Base-by-base conservation (phyloP, 2,329 filamentous ascomycete genomes). In the Ophiostoma quercus region DNA sequence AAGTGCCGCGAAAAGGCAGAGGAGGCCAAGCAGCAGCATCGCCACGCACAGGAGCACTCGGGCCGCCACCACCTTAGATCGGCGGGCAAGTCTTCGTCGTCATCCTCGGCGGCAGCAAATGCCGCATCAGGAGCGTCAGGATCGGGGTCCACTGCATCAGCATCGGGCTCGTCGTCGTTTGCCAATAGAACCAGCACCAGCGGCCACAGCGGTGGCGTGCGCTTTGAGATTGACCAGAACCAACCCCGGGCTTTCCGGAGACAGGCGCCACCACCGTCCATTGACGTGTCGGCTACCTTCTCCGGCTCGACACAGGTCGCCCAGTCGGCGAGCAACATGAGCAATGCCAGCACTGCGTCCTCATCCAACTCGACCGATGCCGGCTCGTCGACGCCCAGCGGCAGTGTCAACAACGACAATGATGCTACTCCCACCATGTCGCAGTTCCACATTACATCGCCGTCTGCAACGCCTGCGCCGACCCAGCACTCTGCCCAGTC, bases 1-100 rank as follows among this genome's bases (percentile, higher is more conserved):
- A 94, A 93, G 79, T 92, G 91, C 78, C 90, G 92, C 72, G 92
- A 95, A 78, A 92, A 92, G 80, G 89, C 89, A 39, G 93, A 97
- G 76, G 87, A 97, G 77, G 86, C 88, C 69, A 95, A 96, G 76
- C 84, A 88, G 76, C 91, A 92, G 75, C 84, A 88, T 75, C 82
- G 85, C 51, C 80, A 83, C 39, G 65, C 62, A 19, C 65, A 41
- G 67, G 83, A 86, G 51, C 82, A 84, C 73, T 81, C 83, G 65
- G 77, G 81, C 67, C 83, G 84, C 65, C 83, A 86, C 73, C 79
- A 82, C 62, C 80, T 79, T 71, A 71, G 83, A 83, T 47, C 81
- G 84, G 71, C 81, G 82, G 43, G 80, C 71, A 86, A 85, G 74
- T 80, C 83, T 0, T 78, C 82, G 0, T 83, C 84, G 66, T 86